These are phyloP conservation scores for Cladophialophora immunda DNA, from an alignment of 2,329 filamentous ascomycete species.

Conservation along the genomic window DNA sequence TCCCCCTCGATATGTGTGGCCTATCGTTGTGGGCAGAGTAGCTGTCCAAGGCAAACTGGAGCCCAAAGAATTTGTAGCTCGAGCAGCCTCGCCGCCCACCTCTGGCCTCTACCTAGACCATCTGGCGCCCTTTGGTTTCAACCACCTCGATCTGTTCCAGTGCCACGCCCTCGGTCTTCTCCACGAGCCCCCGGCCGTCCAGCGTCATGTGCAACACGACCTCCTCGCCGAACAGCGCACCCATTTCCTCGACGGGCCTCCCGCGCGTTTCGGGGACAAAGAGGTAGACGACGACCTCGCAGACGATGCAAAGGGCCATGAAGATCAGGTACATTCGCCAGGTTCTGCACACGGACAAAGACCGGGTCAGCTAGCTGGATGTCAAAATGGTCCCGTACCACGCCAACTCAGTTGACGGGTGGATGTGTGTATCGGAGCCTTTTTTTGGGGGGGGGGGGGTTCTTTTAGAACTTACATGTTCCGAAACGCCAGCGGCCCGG, in stretches of 20 bases:
- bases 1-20: too few species aligned
- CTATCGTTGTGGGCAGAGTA: too few species aligned
- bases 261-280: constrained; percentile 45
- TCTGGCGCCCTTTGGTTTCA: neutral
- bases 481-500: constrained; percentile 26
- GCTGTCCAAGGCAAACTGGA: too few species aligned
- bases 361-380: neutral
- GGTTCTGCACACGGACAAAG: constrained; percentile 11
- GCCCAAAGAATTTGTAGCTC: too few species aligned
- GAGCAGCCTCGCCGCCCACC: too few species aligned
- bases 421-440: too few species aligned
- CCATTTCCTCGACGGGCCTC: constrained; percentile 47
- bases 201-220: constrained; percentile 27
- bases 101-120: neutral
- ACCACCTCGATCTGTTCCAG: constrained; percentile 20
- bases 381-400: neutral
- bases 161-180: constrained; percentile 19
- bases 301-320: constrained; percentile 25
- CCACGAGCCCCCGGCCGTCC: constrained; percentile 27
- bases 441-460: too few species aligned
- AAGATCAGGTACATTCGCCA: constrained; percentile 42
- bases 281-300: constrained; percentile 29
- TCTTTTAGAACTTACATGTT: constrained; percentile 22
- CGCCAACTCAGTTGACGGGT: neutral
- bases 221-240: constrained; percentile 46